phyloP scores from a whole-genome alignment of 2,329 filamentous ascomycete genomes.

The Bertia moriformis region DNA sequence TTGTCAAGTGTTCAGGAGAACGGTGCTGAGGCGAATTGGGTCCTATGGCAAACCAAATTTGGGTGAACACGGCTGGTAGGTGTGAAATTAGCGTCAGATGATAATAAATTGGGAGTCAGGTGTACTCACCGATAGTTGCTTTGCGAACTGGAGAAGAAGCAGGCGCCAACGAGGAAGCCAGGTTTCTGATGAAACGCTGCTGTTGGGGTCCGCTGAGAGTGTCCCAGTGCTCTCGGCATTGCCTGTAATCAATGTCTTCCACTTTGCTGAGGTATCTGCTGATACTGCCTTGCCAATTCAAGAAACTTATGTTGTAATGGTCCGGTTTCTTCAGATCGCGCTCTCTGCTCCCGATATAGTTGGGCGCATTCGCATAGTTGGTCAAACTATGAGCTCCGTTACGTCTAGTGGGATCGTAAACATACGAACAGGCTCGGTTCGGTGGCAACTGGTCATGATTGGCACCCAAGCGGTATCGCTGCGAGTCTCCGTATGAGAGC shows the following conservation, averaged over 20 bases:
- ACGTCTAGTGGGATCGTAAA: constrained; percentile 20
- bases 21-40: too few species aligned
- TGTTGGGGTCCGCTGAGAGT: neutral
- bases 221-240: neutral
- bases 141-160: too few species aligned
- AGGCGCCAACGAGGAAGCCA: neutral
- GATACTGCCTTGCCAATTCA: neutral
- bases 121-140: too few species aligned
- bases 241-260: neutral
- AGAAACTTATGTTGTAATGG: neutral
- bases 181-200: neutral
- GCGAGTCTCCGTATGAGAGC: constrained; percentile 38
- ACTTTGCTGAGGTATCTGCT: neutral
- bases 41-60: too few species aligned
- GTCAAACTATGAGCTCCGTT: constrained; percentile 19
- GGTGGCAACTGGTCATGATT: constrained; percentile 43
- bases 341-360: constrained; percentile 23
- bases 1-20: too few species aligned
- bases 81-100: too few species aligned
- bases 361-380: constrained; percentile 28
- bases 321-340: neutral
- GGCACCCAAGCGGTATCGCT: constrained; percentile 38
- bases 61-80: too few species aligned
- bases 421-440: constrained; percentile 23
- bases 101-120: too few species aligned